Evolutionary conservation across 2,329 filamentous ascomycete species (phyloP).

Genomic region (Pseudocercospora musae): DNA sequence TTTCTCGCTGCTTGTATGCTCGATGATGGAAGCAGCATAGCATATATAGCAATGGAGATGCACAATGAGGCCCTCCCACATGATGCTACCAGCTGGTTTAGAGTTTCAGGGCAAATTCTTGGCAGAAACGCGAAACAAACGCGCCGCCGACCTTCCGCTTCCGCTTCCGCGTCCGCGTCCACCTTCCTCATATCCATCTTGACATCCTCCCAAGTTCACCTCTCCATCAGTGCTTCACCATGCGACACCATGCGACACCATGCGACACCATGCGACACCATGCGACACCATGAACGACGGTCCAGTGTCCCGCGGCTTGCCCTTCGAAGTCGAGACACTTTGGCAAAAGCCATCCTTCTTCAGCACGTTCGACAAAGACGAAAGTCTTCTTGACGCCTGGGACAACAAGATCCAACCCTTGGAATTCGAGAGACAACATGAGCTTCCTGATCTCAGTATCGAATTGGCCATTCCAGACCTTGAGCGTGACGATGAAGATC

Average conservation of each 20-base stretch:
- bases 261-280: too few relatives aligned
- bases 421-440: background rate
- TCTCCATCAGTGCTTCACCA: background rate
- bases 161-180: too few relatives aligned
- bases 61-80: background rate
- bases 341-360: slow-evolving; percentile 22
- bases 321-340: slow-evolving; percentile 25
- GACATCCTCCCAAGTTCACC: background rate
- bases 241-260: too few relatives aligned
- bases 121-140: background rate
- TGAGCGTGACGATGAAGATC: slow-evolving; percentile 29
- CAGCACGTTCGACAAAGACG: background rate
- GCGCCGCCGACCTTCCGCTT: background rate
- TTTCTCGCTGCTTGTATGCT: background rate
- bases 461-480: slow-evolving; percentile 16
- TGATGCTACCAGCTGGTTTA: background rate
- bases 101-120: background rate
- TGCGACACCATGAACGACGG: slow-evolving; percentile 14
- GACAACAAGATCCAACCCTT: background rate
- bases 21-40: background rate
- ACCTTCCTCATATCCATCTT: background rate
- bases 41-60: background rate
- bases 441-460: slow-evolving; percentile 11
- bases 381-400: slow-evolving; percentile 18
- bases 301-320: slow-evolving; percentile 14